A percentile compares a stretch with the other conserved stretches of the same genome.
phyloP scores from a whole-genome alignment of 345 rosid genomes.

The Odontarrhena argentea region DNA sequence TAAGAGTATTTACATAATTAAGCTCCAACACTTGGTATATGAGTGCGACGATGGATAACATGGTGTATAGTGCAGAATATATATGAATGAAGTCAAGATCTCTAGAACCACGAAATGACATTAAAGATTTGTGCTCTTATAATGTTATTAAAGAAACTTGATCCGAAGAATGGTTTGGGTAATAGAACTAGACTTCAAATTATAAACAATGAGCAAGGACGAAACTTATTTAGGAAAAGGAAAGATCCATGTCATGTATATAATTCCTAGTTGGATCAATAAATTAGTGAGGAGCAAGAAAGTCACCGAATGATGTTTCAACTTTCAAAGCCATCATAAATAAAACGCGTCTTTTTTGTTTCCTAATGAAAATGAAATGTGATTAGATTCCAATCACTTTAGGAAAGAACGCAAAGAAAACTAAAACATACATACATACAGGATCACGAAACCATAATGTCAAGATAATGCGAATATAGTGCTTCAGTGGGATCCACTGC shows the following conservation, averaged over 20 bases:
- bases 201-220: no score
- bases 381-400: constrained; percentile 14
- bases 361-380: not conserved
- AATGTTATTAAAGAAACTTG: no score
- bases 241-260: not conserved
- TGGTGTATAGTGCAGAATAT: no score
- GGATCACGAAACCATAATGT: constrained; percentile 14
- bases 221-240: no score
- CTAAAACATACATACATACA: not conserved
- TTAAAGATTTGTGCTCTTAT: no score
- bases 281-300: constrained; percentile 5
- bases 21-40: no score
- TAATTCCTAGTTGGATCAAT: not conserved
- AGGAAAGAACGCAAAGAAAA: not conserved
- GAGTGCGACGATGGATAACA: no score
- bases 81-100: no score
- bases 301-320: constrained; percentile 13
- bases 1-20: no score
- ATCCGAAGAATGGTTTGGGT: no score
- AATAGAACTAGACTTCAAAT: no score
- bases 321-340: constrained; percentile 28
- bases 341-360: not conserved
- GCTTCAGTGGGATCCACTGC: not conserved
- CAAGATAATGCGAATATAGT: constrained; percentile 13
- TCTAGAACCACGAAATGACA: no score